These are phyloP conservation scores for Ophiognomonia clavigignenti-juglandacearum DNA, from an alignment of 2,329 filamentous ascomycete genomes.

Conservation along the genomic window DNA sequence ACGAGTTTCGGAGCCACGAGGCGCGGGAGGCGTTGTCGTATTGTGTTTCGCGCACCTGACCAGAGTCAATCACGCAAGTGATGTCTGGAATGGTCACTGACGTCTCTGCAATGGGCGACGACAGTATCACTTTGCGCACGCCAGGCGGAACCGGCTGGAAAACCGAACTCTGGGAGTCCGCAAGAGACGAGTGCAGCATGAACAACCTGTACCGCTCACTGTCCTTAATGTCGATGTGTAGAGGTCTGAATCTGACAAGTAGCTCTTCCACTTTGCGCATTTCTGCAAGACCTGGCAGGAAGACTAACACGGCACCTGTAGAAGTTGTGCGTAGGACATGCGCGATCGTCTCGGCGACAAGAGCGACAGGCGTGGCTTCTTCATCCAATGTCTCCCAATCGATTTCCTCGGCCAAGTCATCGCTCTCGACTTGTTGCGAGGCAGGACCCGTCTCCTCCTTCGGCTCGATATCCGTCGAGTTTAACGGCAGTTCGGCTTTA, in stretches of 20 bases:
- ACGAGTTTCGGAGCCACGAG: conserved; percentile 33
- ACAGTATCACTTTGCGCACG: conserved; percentile 42
- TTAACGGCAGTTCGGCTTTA: neutral
- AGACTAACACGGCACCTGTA: conserved; percentile 41
- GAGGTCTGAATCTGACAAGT: conserved; percentile 22
- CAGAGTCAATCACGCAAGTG: conserved; percentile 43
- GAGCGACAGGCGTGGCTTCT: conserved; percentile 30
- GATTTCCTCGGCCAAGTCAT: neutral
- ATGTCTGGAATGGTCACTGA: conserved; percentile 48
- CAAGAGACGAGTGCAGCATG: conserved; percentile 41
- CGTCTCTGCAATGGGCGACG: conserved; percentile 47
- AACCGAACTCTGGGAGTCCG: conserved; percentile 34
- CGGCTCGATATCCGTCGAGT: no score
- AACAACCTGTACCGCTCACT: conserved; percentile 34
- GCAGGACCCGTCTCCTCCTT: no score
- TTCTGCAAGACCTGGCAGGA: conserved; percentile 34
- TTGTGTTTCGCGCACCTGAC: conserved; percentile 29
- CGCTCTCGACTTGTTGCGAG: neutral
- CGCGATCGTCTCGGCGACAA: conserved; percentile 38
- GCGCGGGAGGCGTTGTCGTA: conserved; percentile 35
- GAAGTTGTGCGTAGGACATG: conserved; percentile 38
- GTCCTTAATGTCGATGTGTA: conserved; percentile 37
- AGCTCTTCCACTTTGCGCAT: conserved; percentile 29
- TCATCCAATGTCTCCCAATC: neutral
- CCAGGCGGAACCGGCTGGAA: conserved; percentile 33